Evolutionary conservation across 176 grass and related monocot species (phyloP).

Genomic region (Secale cereale): DNA sequence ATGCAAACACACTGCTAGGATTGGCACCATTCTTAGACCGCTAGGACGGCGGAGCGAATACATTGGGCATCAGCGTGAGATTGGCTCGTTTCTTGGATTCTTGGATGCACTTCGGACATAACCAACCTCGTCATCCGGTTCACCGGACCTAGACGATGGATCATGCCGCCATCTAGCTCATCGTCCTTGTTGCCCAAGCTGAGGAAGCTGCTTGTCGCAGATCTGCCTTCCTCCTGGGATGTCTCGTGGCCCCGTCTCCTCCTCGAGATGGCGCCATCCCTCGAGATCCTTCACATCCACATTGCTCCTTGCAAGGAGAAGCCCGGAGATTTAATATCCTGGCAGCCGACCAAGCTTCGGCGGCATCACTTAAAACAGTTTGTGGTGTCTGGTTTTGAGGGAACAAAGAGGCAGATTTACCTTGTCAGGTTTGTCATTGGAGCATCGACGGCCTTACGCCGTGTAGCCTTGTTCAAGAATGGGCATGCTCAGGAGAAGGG

Average conservation of each 20-base stretch:
- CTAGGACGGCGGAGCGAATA: neutral
- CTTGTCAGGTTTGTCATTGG: conserved; percentile 15
- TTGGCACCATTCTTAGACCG: neutral
- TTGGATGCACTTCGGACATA: conserved; percentile 6
- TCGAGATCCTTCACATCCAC: conserved; percentile 1
- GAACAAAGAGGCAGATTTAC: neutral
- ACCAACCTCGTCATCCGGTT: neutral
- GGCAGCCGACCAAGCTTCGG: neutral
- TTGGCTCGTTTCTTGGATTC: neutral
- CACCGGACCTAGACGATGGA: conserved; percentile 12
- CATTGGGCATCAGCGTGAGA: neutral
- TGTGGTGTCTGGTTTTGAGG: conserved; percentile 4
- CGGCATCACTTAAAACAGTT: neutral
- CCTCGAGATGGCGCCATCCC: neutral
- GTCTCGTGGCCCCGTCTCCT: neutral
- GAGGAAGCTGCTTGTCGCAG: neutral
- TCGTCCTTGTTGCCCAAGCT: neutral
- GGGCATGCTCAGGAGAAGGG: neutral
- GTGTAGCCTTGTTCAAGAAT: neutral
- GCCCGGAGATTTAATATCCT: neutral
- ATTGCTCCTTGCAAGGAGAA: neutral
- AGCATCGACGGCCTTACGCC: neutral
- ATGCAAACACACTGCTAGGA: neutral
- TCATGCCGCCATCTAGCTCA: neutral
- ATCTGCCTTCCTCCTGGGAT: conserved; percentile 14